Conservation (phyloP, 768 basidiomycete genomes). For the Serpula lacrymans region DNA sequence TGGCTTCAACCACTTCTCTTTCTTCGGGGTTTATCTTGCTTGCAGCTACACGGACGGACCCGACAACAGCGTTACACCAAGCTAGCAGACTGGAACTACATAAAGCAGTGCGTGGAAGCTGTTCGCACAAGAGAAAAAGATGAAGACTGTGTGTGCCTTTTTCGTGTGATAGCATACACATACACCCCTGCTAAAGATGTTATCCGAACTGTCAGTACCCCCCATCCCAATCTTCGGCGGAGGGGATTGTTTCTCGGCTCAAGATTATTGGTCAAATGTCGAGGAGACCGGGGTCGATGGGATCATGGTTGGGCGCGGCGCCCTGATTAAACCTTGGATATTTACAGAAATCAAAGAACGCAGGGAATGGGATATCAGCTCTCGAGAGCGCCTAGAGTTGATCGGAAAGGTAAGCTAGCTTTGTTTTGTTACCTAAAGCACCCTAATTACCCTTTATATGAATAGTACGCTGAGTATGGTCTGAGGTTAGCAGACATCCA, state of each 20-base stretch:
- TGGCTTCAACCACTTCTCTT: no score
- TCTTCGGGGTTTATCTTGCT: no score
- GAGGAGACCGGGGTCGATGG: slow-evolving; percentile 87
- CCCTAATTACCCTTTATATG: slow-evolving; percentile 4
- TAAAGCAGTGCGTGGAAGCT: slow-evolving; percentile 79
- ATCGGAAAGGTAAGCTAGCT: slow-evolving; percentile 59
- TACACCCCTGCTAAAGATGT: slow-evolving; percentile 9
- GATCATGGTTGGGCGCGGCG: slow-evolving; percentile 93
- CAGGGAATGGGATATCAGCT: slow-evolving; percentile 91
- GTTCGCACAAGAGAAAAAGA: slow-evolving; percentile 71
- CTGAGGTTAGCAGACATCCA: slow-evolving; percentile 58
- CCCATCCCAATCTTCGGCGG: slow-evolving; percentile 95
- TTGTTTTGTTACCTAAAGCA: neutral
- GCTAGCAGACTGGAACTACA: slow-evolving; percentile 93
- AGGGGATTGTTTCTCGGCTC: slow-evolving; percentile 89
- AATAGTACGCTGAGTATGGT: slow-evolving; percentile 82
- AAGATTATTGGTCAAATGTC: slow-evolving; percentile 76
- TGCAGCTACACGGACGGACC: slow-evolving; percentile 91
- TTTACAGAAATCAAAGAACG: slow-evolving; percentile 94
- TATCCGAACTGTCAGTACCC: slow-evolving; percentile 56
- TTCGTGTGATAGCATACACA: no score
- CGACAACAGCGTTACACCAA: slow-evolving; percentile 93
- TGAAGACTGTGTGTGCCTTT: slow-evolving; percentile 55
- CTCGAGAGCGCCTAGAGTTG: slow-evolving; percentile 76
- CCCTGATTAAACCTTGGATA: slow-evolving; percentile 94